These are phyloP conservation scores for Euryodendron excelsum DNA, from an alignment of 148 eudicot genomes.

Conservation along the genomic window DNA sequence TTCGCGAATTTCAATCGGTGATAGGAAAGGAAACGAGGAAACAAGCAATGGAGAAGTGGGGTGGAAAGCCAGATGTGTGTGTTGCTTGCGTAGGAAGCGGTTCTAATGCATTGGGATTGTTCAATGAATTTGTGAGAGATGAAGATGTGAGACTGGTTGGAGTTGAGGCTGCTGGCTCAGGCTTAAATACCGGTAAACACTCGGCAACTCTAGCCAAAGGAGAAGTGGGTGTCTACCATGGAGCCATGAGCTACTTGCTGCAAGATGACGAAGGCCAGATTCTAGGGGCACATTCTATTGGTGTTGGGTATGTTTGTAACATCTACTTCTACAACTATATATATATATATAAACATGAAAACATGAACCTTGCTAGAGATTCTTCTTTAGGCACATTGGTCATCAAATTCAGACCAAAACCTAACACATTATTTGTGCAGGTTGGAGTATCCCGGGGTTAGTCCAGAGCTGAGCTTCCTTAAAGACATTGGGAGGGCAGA, in stretches of 20 bases:
- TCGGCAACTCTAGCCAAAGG: slow-evolving; percentile 66
- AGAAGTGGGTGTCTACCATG: slow-evolving; percentile 68
- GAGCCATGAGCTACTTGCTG: slow-evolving; percentile 71
- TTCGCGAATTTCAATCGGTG: slow-evolving; percentile 74
- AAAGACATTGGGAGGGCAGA: slow-evolving; percentile 63
- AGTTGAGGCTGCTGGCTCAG: slow-evolving; percentile 68
- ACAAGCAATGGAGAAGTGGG: slow-evolving; percentile 79
- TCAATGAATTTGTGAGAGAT: slow-evolving; percentile 67
- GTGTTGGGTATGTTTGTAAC: slow-evolving; percentile 49
- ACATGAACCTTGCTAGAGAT: too few relatives aligned
- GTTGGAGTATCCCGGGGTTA: slow-evolving; percentile 77
- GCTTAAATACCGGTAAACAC: slow-evolving; percentile 60
- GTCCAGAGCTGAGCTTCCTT: slow-evolving; percentile 79
- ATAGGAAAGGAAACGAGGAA: slow-evolving; percentile 84
- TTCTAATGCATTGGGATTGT: slow-evolving; percentile 80
- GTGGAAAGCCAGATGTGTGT: slow-evolving; percentile 71
- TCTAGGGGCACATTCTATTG: slow-evolving; percentile 59
- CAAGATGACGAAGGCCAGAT: slow-evolving; percentile 83
- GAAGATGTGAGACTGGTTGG: slow-evolving; percentile 64
- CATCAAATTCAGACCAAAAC: background rate
- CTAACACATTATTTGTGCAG: slow-evolving; percentile 27
- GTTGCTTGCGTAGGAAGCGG: slow-evolving; percentile 91
- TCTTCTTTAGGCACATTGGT: too few relatives aligned
- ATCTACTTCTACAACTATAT: too few relatives aligned
- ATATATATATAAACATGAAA: too few relatives aligned